phyloP scores from a whole-genome alignment of 495 filamentous ascomycete species.

The Xylaria cubensis region DNA sequence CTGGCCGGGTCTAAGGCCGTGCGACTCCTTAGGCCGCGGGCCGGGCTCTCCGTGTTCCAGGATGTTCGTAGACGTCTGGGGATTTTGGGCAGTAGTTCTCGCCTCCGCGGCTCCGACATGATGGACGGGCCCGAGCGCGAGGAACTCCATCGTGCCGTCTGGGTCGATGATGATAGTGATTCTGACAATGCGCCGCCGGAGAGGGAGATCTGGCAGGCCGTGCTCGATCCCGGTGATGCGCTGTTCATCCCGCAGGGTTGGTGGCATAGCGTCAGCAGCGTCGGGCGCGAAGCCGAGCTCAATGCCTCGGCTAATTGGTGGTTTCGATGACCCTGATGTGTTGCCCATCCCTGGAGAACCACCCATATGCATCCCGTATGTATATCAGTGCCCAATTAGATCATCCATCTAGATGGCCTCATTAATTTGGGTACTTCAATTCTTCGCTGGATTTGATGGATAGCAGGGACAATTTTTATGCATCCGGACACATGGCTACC shows the following conservation, averaged over 20 bases:
- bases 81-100: constrained; percentile 54
- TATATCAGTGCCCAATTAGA: neutral
- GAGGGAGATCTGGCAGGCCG: constrained; percentile 49
- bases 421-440: too few relatives aligned
- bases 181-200: constrained; percentile 10
- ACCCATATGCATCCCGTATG: neutral
- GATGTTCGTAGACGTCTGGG: constrained; percentile 58
- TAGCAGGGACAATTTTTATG: neutral
- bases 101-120: constrained; percentile 86
- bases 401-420: neutral
- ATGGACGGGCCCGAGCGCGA: constrained; percentile 77
- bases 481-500: neutral
- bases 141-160: constrained; percentile 72
- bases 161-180: constrained; percentile 50
- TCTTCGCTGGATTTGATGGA: neutral
- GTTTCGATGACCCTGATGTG: constrained; percentile 60
- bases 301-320: constrained; percentile 85
- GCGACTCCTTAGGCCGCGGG: constrained; percentile 67
- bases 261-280: constrained; percentile 93
- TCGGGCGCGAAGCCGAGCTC: constrained; percentile 40
- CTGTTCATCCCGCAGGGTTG: constrained; percentile 90
- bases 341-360: neutral
- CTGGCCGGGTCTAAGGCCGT: constrained; percentile 75
- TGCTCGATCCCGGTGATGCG: constrained; percentile 70
- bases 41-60: constrained; percentile 67